Conservation (phyloP, 228 moss, liverwort and hornwort species). For the Sphagnum fallax region DNA sequence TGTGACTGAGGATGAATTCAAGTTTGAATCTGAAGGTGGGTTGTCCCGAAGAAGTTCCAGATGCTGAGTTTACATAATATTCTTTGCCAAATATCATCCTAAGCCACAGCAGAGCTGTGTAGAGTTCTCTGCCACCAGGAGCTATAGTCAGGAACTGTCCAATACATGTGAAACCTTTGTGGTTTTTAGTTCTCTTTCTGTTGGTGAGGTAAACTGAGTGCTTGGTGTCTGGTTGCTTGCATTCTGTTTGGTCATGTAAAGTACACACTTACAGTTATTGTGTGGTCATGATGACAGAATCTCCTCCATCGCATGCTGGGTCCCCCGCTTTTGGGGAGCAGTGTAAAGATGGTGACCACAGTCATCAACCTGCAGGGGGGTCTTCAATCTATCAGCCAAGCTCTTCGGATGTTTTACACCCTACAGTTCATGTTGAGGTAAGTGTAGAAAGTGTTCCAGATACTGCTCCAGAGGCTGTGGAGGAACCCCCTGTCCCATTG, state of each 20-base stretch:
- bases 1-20: constrained; percentile 75
- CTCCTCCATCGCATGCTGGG: constrained; percentile 52
- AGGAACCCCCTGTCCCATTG: constrained; percentile 14
- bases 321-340: constrained; percentile 46
- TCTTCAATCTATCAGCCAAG: constrained; percentile 24
- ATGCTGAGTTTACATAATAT: too few species aligned
- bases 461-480: constrained; percentile 20
- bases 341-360: constrained; percentile 47
- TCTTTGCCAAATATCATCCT: too few species aligned
- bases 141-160: too few species aligned
- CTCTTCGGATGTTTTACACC: constrained; percentile 27
- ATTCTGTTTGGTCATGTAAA: too few species aligned
- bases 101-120: too few species aligned
- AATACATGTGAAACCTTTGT: too few species aligned
- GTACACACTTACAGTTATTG: too few species aligned
- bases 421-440: constrained; percentile 28
- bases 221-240: too few species aligned
- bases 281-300: constrained; percentile 19
- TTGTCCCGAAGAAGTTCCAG: constrained; percentile 2
- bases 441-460: constrained; percentile 28
- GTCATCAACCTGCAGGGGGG: constrained; percentile 42
- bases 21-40: constrained; percentile 84
- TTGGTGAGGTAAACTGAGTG: too few species aligned
- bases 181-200: too few species aligned
- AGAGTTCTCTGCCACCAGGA: too few species aligned